phyloP scores from a whole-genome alignment of 768 basidiomycete genomes.

The Termitomyces titanicus region DNA sequence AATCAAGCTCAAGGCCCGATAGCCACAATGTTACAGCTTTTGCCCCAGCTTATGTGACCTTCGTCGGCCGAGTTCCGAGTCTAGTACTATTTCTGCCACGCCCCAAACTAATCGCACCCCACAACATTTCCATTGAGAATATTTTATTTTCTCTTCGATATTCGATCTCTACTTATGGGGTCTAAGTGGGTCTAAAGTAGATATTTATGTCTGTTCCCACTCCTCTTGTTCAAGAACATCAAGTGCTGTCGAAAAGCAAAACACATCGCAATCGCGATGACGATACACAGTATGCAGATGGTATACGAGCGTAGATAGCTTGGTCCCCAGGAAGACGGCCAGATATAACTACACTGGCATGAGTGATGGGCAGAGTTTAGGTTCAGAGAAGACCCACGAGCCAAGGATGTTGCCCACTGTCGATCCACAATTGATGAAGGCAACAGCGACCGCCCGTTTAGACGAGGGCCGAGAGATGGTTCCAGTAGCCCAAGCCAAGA shows the following conservation, averaged over 20 bases:
- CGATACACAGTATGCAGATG: slow-evolving; percentile 66
- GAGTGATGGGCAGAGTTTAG: not conserved
- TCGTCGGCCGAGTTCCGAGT: not conserved
- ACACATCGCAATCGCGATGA: slow-evolving; percentile 48
- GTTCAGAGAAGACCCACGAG: slow-evolving; percentile 53
- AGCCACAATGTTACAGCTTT: not conserved
- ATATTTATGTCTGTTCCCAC: slow-evolving; percentile 47
- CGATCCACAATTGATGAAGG: slow-evolving; percentile 75
- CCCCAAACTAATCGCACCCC: not conserved
- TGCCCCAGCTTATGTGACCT: not conserved
- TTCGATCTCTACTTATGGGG: slow-evolving; percentile 1
- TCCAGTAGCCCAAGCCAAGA: slow-evolving; percentile 49
- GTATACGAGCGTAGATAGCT: slow-evolving; percentile 65
- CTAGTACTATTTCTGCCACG: not conserved
- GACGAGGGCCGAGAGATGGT: slow-evolving; percentile 71
- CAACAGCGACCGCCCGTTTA: slow-evolving; percentile 81
- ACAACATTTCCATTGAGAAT: not conserved
- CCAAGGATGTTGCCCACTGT: slow-evolving; percentile 84
- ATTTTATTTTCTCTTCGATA: too few relatives aligned
- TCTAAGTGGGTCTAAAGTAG: slow-evolving; percentile 29
- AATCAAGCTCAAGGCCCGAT: not conserved
- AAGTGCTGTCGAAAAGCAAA: slow-evolving; percentile 45
- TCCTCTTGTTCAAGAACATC: slow-evolving; percentile 35
- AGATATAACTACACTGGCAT: slow-evolving; percentile 48
- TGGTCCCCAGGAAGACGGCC: slow-evolving; percentile 65